These are phyloP conservation scores for Komagataea norvegica DNA, from an alignment of 1,139 yeast genomes.

Conservation along the genomic window DNA sequence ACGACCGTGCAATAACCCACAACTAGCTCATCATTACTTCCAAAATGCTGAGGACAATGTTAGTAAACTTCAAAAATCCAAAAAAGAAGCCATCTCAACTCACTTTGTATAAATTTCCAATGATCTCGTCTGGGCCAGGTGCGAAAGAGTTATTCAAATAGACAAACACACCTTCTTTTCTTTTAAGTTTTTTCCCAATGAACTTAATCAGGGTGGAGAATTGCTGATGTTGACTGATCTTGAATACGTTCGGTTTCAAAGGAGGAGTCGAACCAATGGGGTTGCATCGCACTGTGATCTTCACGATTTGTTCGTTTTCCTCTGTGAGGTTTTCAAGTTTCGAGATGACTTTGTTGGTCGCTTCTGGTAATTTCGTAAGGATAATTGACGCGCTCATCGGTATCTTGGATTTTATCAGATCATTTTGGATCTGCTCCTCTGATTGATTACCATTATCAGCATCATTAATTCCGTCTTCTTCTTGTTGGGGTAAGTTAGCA, in stretches of 20 bases:
- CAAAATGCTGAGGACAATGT: slow-evolving; percentile 30
- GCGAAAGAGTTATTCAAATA: slow-evolving; percentile 58
- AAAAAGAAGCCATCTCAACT: too few species aligned
- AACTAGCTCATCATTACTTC: slow-evolving; percentile 46
- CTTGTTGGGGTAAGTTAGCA: too few species aligned
- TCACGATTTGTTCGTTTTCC: slow-evolving; percentile 10
- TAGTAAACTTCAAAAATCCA: not conserved
- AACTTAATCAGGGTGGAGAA: slow-evolving; percentile 44
- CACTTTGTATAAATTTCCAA: slow-evolving; percentile 41
- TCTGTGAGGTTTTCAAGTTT: slow-evolving; percentile 9
- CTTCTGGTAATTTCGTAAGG: slow-evolving; percentile 18
- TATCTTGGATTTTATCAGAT: slow-evolving; percentile 17
- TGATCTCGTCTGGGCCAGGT: slow-evolving; percentile 54
- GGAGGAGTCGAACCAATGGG: slow-evolving; percentile 56
- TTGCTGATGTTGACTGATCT: slow-evolving; percentile 43
- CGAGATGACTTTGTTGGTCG: slow-evolving; percentile 12
- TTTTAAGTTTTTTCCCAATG: slow-evolving; percentile 38
- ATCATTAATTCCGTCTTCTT: slow-evolving; percentile 6
- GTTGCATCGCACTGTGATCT: slow-evolving; percentile 38
- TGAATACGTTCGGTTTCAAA: slow-evolving; percentile 45
- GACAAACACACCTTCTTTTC: slow-evolving; percentile 25
- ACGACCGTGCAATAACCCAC: slow-evolving; percentile 51
- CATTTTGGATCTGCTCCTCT: slow-evolving; percentile 16
- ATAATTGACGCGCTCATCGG: slow-evolving; percentile 21
- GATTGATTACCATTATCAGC: slow-evolving; percentile 5